Base-by-base conservation (phyloP, 2,329 filamentous ascomycete genomes). In the Sphaerulina populicola region DNA sequence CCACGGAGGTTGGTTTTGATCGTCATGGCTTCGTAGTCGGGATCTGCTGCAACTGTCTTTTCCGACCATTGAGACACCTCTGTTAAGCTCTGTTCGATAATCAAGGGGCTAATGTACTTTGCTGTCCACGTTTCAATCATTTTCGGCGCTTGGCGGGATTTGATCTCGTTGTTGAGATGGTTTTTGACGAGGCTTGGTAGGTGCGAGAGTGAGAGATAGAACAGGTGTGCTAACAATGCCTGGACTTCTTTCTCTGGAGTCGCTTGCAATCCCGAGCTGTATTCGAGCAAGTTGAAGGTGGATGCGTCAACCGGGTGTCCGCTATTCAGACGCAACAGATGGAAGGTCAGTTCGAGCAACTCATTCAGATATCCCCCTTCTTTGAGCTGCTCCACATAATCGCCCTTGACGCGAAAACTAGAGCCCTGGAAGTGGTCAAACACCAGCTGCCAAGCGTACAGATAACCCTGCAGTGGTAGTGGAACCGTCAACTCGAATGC, bases 401-500 rank as follows among this genome's bases (percentile, higher is more conserved):
- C 83, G 52, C 80, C 81, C 59, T 88, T 86, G 12, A 97, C 81
- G 61, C 88, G 88, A 67, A 86, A 84, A 0, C 90, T 69, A 5
- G 66, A 64, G 27, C 62, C 62, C 11, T 54, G 55, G 64, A 91
- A 94, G 40, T 91, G 84, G 60, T 94, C 88, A 64, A 94, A 97
- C 0, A 96, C 77, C 1, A 97, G 75, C 57, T 87, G 80, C 93
- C 93, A 98, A 9, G 88, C 86, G 27, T 95, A 74, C 2, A 98
- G 75, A 63, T 96, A 98, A 8, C 83, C 81, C 47, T 88, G 81
- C 43, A 95, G 74, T 0, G 78, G 65, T 0, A 80, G 72, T 9
- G 88, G 88, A 60, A 90, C 85, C 31, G 66, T 72, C 12, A 79
- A 74, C 4, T 82, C 76, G 18, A 89, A 80, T 33, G 77, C 73